phyloP scores from a whole-genome alignment of 345 rosid species.

The Carallia brachiata region DNA sequence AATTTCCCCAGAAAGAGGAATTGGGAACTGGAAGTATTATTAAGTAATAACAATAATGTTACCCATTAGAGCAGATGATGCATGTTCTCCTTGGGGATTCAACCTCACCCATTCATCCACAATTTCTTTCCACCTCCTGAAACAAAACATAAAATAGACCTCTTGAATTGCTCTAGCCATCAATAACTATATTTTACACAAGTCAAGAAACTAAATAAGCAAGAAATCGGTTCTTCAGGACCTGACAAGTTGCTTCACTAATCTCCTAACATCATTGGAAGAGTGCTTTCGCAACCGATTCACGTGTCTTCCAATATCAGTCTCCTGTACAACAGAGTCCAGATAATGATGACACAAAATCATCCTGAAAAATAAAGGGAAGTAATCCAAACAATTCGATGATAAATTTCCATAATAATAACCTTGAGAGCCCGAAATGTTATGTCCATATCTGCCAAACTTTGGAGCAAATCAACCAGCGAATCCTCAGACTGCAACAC shows the following conservation, averaged over 20 bases:
- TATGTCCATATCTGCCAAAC: constrained; percentile 90
- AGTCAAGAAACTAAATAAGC: no score
- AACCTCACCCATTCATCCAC: constrained; percentile 91
- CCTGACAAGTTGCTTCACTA: constrained; percentile 89
- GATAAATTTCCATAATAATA: neutral
- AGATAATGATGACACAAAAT: neutral
- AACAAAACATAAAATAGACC: constrained; percentile 14
- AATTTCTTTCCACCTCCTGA: constrained; percentile 91
- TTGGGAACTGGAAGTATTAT: neutral
- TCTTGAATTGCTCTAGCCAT: neutral
- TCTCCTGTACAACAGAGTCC: constrained; percentile 40
- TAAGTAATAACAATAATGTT: constrained; percentile 21
- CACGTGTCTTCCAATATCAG: constrained; percentile 76
- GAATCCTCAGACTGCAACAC: constrained; percentile 72
- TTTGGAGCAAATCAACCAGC: constrained; percentile 87
- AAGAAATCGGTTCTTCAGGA: constrained; percentile 18
- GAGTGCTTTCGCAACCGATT: constrained; percentile 70
- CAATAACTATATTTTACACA: no score
- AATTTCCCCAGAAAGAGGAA: constrained; percentile 21
- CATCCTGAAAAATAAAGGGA: constrained; percentile 3
- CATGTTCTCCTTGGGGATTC: constrained; percentile 74
- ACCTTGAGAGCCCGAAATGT: constrained; percentile 94
- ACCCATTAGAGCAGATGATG: constrained; percentile 75
- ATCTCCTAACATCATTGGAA: constrained; percentile 65
- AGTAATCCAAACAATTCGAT: neutral